Evolutionary conservation across 208 protist genomes (phyloP).

Genomic region (Trypanosoma congolense): DNA sequence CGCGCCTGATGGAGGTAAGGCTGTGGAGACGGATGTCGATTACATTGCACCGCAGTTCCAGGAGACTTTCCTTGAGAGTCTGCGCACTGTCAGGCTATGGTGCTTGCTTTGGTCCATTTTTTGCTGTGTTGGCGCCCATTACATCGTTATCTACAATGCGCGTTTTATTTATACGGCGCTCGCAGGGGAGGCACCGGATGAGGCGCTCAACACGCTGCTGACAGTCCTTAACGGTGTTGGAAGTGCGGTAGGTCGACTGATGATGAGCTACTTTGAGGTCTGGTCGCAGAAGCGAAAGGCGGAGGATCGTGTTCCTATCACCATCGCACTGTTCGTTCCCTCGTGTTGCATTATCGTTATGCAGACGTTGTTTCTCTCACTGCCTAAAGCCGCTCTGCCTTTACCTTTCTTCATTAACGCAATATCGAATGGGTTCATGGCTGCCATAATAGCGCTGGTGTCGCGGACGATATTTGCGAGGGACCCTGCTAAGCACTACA

Average conservation of each 20-base stretch:
- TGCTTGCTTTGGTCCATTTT: slow-evolving; percentile 13
- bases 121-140: slow-evolving; percentile 18
- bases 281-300: slow-evolving; percentile 25
- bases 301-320: slow-evolving; percentile 23
- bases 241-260: slow-evolving; percentile 24
- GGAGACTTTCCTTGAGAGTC: slow-evolving; percentile 13
- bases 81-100: slow-evolving; percentile 14
- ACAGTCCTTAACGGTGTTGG: slow-evolving; percentile 22
- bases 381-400: slow-evolving; percentile 7
- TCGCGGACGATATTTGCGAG: slow-evolving; percentile 26
- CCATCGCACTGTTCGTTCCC: slow-evolving; percentile 16
- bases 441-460: slow-evolving; percentile 17
- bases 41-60: slow-evolving; percentile 27
- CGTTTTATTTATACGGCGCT: slow-evolving; percentile 13
- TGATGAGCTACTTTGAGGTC: slow-evolving; percentile 24
- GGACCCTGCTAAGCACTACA: slow-evolving; percentile 30
- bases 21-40: slow-evolving; percentile 14
- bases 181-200: background rate
- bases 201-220: slow-evolving; percentile 14
- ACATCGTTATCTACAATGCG: slow-evolving; percentile 22
- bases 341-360: slow-evolving; percentile 5
- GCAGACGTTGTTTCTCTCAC: slow-evolving; percentile 8
- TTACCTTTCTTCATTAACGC: slow-evolving; percentile 17
- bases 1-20: too few species aligned
- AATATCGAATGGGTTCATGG: slow-evolving; percentile 18